These are phyloP conservation scores for Fusarium floridanum DNA, from an alignment of 2,329 filamentous ascomycete genomes.

Conservation along the genomic window DNA sequence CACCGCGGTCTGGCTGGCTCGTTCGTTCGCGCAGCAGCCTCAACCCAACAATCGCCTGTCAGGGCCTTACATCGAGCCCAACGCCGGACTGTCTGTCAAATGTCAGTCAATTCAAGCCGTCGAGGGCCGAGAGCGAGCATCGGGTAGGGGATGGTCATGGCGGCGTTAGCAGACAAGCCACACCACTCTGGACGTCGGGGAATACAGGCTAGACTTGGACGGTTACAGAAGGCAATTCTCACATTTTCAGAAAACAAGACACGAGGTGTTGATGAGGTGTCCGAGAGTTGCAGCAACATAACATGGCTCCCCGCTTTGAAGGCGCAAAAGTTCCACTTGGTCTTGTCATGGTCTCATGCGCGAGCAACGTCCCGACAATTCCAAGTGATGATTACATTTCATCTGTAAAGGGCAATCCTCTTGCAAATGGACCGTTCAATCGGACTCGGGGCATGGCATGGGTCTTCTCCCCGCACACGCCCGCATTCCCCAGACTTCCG, in stretches of 20 bases:
- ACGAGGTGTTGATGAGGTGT: constrained; percentile 10
- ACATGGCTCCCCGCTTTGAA: constrained; percentile 31
- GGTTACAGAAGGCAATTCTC: constrained; percentile 36
- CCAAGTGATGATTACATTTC: constrained; percentile 19
- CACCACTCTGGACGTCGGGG: constrained; percentile 21
- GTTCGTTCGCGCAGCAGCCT: constrained; percentile 8
- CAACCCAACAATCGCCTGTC: constrained; percentile 28
- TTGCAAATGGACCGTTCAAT: constrained; percentile 32
- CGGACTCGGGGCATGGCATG: neutral
- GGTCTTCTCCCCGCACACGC: constrained; percentile 22
- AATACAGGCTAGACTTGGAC: constrained; percentile 24
- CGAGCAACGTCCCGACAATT: constrained; percentile 15
- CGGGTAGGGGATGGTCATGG: constrained; percentile 3
- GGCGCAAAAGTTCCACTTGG: constrained; percentile 39
- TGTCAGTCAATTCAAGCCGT: constrained; percentile 14
- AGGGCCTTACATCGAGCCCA: constrained; percentile 17
- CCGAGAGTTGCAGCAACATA: constrained; percentile 23
- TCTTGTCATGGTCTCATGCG: constrained; percentile 27
- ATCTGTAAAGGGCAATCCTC: constrained; percentile 5
- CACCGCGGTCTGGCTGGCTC: constrained; percentile 26
- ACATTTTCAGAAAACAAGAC: neutral
- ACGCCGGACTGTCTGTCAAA: neutral
- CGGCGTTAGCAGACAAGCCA: constrained; percentile 30
- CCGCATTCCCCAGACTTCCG: constrained; percentile 37
- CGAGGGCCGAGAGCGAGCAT: constrained; percentile 20